Percentiles rank a stretch among this genome's conserved stretches.
phyloP scores from a whole-genome alignment of 306 rosid genomes.

The Potentilla sterilis region DNA sequence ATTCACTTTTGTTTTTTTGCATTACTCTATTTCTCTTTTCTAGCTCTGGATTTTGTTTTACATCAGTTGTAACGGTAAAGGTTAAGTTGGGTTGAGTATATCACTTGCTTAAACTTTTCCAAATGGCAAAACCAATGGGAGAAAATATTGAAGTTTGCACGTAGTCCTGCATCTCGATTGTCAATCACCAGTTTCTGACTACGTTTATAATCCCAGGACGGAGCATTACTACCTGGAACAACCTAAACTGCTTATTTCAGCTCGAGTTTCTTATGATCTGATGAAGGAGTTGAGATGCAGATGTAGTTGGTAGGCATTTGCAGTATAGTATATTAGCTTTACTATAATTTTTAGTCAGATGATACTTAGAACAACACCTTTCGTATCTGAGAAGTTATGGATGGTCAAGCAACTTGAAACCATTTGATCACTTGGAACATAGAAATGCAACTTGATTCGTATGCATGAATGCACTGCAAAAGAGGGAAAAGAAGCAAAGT shows the following conservation, averaged over 20 bases:
- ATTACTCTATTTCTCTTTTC: not conserved
- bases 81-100: not conserved
- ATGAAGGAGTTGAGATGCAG: slow-evolving; percentile 13
- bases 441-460: slow-evolving; percentile 22
- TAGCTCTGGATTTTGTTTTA: slow-evolving; percentile 5
- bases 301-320: slow-evolving; percentile 3
- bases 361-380: slow-evolving; percentile 18
- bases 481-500: slow-evolving; percentile 14
- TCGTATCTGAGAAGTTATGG: slow-evolving; percentile 2
- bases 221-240: slow-evolving; percentile 19
- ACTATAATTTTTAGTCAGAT: slow-evolving; percentile 9
- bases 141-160: not conserved
- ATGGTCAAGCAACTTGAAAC: slow-evolving; percentile 21
- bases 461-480: slow-evolving; percentile 12
- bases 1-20: not conserved
- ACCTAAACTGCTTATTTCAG: slow-evolving; percentile 5
- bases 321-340: not conserved
- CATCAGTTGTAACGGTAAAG: not conserved
- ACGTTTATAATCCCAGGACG: slow-evolving; percentile 29
- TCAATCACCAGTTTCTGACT: slow-evolving; percentile 22
- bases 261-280: slow-evolving; percentile 1
- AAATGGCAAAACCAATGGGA: not conserved
- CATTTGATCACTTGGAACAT: slow-evolving; percentile 17
- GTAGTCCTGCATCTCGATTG: not conserved
- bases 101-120: not conserved